Evolutionary conservation across 176 grass and related monocot genomes (phyloP).

Genomic region (Triticum turgidum): DNA sequence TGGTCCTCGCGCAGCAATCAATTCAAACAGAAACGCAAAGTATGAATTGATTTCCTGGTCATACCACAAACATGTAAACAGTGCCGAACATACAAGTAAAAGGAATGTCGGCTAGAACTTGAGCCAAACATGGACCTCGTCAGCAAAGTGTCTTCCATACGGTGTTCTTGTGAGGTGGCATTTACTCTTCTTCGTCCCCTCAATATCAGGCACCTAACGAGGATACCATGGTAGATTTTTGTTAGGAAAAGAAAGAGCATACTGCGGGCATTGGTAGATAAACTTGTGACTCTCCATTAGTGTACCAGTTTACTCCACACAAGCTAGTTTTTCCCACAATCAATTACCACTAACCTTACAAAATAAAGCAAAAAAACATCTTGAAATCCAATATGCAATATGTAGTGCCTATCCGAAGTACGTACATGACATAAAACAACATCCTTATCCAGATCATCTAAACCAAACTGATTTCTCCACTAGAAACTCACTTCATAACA

Average conservation of each 20-base stretch:
- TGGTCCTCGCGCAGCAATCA: slow-evolving; percentile 64
- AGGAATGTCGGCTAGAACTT: background rate
- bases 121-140: slow-evolving; percentile 35
- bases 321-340: too few relatives aligned
- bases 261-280: too few relatives aligned
- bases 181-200: slow-evolving; percentile 53
- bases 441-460: background rate
- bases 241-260: background rate
- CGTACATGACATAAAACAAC: too few relatives aligned
- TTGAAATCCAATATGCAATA: too few relatives aligned
- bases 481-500: background rate
- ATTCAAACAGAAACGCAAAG: slow-evolving; percentile 83
- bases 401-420: too few relatives aligned
- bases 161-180: slow-evolving; percentile 85
- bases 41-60: slow-evolving; percentile 83
- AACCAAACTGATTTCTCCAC: background rate
- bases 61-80: slow-evolving; percentile 24
- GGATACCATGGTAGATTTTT: background rate
- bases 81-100: background rate
- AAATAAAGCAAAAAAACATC: too few relatives aligned
- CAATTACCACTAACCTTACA: too few relatives aligned
- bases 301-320: too few relatives aligned
- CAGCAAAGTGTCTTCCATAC: slow-evolving; percentile 66
- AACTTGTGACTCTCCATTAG: too few relatives aligned
- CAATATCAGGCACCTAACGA: slow-evolving; percentile 78